Conservation (phyloP, 176 grass and related monocot species). For the Chloris gayana region DNA sequence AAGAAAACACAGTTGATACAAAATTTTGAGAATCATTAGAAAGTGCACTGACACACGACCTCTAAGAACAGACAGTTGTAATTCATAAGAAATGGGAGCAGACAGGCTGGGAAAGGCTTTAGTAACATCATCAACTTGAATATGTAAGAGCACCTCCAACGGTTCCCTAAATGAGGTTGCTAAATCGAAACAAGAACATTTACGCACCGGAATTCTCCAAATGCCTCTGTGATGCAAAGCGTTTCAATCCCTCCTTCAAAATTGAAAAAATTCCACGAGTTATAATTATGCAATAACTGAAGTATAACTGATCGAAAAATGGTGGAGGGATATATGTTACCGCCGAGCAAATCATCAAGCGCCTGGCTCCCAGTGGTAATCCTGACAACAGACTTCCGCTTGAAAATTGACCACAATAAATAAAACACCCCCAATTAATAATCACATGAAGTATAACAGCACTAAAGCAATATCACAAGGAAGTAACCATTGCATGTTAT, state of each 20-base stretch:
- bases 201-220: conserved; percentile 82
- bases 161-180: too few relatives aligned
- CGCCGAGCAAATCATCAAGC: conserved; percentile 83
- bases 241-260: conserved; percentile 91
- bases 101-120: neutral
- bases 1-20: conserved; percentile 7
- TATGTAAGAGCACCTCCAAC: too few relatives aligned
- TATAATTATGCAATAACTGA: conserved; percentile 29
- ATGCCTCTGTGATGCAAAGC: conserved; percentile 89
- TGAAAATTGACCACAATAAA: conserved; percentile 31
- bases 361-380: conserved; percentile 91
- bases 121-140: neutral
- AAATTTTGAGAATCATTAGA: neutral
- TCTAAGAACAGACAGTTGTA: conserved; percentile 3
- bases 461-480: neutral
- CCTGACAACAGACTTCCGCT: conserved; percentile 79
- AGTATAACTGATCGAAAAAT: conserved; percentile 20
- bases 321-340: conserved; percentile 45
- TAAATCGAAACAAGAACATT: conserved; percentile 29
- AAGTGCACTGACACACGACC: neutral
- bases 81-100: neutral
- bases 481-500: neutral
- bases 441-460: neutral
- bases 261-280: conserved; percentile 21
- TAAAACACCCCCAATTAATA: neutral